A percentile compares a stretch with the other conserved stretches of the same genome.
These are phyloP conservation scores for Aegilops bicornis DNA, from an alignment of 176 grass and related monocot species.

Conservation along the genomic window DNA sequence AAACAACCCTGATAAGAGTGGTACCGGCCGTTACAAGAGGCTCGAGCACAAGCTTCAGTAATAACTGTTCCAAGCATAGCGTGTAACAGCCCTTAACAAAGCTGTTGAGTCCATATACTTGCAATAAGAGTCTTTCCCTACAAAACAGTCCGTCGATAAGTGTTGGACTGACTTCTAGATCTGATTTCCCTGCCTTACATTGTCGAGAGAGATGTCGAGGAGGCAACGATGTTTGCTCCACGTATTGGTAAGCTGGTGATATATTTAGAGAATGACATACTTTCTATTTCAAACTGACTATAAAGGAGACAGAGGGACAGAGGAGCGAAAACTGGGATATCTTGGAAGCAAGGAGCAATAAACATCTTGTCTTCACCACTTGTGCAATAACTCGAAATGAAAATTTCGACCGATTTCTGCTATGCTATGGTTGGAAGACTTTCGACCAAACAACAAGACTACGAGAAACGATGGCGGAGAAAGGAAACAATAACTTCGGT, in stretches of 20 bases:
- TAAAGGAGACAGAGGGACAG: not conserved
- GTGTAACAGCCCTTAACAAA: not conserved
- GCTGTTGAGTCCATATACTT: not conserved
- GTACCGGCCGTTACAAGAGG: not conserved
- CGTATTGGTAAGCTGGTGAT: conserved; percentile 30
- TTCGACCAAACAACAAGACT: conserved; percentile 6
- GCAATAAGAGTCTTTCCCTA: not conserved
- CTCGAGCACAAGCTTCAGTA: not conserved
- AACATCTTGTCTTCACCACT: conserved; percentile 41
- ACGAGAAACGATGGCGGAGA: conserved; percentile 28
- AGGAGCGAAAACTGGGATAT: conserved; percentile 28
- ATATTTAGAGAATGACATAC: conserved; percentile 15
- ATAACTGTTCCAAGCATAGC: not conserved
- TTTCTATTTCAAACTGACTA: conserved; percentile 13
- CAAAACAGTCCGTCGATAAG: not conserved
- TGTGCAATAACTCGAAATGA: conserved; percentile 39
- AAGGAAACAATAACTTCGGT: conserved; percentile 18
- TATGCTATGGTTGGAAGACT: not conserved
- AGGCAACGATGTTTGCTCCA: conserved; percentile 51
- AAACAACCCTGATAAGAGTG: not conserved
- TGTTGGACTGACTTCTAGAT: not conserved
- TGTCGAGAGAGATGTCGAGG: conserved; percentile 39
- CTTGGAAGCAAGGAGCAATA: conserved; percentile 34
- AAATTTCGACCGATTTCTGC: conserved; percentile 54
- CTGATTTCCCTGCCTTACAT: not conserved